Conservation (phyloP, 345 rosid genomes). For the Eucalyptus virginea region DNA sequence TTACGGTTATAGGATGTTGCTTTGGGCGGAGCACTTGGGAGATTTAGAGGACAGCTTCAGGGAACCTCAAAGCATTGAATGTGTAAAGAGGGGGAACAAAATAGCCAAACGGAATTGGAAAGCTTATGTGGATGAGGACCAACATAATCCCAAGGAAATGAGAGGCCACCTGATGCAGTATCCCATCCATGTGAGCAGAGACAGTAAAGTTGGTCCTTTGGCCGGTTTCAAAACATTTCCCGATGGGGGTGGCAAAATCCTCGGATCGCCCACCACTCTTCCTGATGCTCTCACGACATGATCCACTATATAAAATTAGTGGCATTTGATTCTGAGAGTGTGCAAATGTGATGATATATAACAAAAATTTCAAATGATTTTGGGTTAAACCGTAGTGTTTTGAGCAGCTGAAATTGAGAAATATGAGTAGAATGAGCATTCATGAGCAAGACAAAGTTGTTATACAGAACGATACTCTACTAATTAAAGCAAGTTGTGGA, state of each 20-base stretch:
- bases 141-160: constrained; percentile 12
- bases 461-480: not conserved
- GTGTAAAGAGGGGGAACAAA: constrained; percentile 23
- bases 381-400: not conserved
- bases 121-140: constrained; percentile 17
- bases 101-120: constrained; percentile 33
- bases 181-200: constrained; percentile 22
- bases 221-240: constrained; percentile 37
- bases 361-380: not conserved
- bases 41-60: constrained; percentile 16
- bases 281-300: constrained; percentile 47
- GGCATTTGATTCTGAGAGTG: not conserved
- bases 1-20: constrained; percentile 53
- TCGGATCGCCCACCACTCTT: constrained; percentile 44
- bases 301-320: not conserved
- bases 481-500: not conserved
- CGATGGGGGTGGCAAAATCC: constrained; percentile 54
- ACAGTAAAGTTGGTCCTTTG: constrained; percentile 24
- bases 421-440: not conserved
- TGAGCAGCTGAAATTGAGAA: not conserved
- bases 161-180: constrained; percentile 51
- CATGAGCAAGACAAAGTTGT: not conserved
- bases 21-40: constrained; percentile 65
- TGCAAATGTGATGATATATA: not conserved
- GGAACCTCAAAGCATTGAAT: constrained; percentile 22